phyloP scores from a whole-genome alignment of 176 grass and related monocot species.

The Avena atlantica region DNA sequence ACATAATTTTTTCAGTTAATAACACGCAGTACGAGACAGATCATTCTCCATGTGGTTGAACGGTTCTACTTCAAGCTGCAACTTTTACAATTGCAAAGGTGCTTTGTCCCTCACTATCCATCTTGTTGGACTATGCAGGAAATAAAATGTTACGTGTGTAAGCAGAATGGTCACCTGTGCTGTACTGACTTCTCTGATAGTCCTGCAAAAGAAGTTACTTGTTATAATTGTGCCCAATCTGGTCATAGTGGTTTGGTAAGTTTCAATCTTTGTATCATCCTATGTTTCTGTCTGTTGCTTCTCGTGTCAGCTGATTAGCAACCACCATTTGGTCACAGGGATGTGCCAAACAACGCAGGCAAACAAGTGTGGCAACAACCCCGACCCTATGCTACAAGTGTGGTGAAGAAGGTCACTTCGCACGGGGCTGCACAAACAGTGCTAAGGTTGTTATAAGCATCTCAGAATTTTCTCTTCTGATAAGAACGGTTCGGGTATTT shows the following conservation, averaged over 20 bases:
- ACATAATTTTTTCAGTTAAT: neutral
- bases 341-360: conserved; percentile 82
- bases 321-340: conserved; percentile 63
- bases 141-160: conserved; percentile 92
- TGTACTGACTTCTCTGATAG: conserved; percentile 66
- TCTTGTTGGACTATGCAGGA: conserved; percentile 64
- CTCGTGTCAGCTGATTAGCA: conserved; percentile 24
- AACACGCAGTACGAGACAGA: neutral
- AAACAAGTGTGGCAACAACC: conserved; percentile 43
- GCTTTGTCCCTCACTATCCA: conserved; percentile 18
- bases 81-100: conserved; percentile 25
- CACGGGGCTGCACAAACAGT: conserved; percentile 75
- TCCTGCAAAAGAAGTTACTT: conserved; percentile 65
- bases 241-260: conserved; percentile 89
- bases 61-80: conserved; percentile 27
- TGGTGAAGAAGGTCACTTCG: conserved; percentile 72
- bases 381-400: conserved; percentile 68
- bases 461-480: neutral
- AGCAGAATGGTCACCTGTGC: conserved; percentile 88
- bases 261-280: conserved; percentile 11
- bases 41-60: conserved; percentile 7
- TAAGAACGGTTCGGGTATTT: conserved; percentile 20
- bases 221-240: conserved; percentile 93
- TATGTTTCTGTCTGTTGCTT: conserved; percentile 31
- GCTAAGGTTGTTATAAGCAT: conserved; percentile 56